Base-by-base conservation (phyloP, 352 stramenopile species). In the Phytophthora pseudosyringae region DNA sequence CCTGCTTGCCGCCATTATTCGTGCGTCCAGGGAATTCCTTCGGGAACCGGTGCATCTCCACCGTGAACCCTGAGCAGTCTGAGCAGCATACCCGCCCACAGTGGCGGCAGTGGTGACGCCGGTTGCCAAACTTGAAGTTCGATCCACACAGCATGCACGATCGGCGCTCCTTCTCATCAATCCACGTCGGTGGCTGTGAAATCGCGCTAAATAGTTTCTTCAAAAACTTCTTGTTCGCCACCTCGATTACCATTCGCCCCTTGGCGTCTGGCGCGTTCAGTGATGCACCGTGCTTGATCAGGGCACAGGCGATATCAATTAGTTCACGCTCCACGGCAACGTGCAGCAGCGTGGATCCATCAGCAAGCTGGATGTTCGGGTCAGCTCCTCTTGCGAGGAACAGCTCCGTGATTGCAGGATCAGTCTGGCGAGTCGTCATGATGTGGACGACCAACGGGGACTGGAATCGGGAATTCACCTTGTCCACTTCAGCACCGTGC, bases 171-270 rank as follows among this genome's bases (percentile, higher is more conserved):
- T 93, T 93, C 58, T 92, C 83, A 45, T 91, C 80, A 66, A 93
- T 90, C 84, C 88, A 94, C 31, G 78, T 81, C 5, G 88, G 88
- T 26, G 88, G 88, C 48, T 77, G 59, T 32, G 76, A 78, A 64
- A 96, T 94, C 18, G 83, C 76, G 46, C 81, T 90, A 62, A 95
- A 88, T 29, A 96, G 76, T 61, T 95, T 91, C 47, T 89, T 85
- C 43, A 94, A 69, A 67, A 84, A 88, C 68, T 92, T 92, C 59
- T 88, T 89, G 59, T 89, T 82, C 9, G 78, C 81, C 12, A 93
- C 71, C 40, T 96, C 86, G 35, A 95, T 73, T 21, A 94, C 85
- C 44, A 93, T 75, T 15, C 80, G 82, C 4, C 83, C 85, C 52
- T 91, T 87, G 11, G 74, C 74, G 54, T 96, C 88, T 11, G 80